These are phyloP conservation scores for Beverwykella pulmonaria DNA, from an alignment of 495 filamentous ascomycete genomes.

Conservation along the genomic window DNA sequence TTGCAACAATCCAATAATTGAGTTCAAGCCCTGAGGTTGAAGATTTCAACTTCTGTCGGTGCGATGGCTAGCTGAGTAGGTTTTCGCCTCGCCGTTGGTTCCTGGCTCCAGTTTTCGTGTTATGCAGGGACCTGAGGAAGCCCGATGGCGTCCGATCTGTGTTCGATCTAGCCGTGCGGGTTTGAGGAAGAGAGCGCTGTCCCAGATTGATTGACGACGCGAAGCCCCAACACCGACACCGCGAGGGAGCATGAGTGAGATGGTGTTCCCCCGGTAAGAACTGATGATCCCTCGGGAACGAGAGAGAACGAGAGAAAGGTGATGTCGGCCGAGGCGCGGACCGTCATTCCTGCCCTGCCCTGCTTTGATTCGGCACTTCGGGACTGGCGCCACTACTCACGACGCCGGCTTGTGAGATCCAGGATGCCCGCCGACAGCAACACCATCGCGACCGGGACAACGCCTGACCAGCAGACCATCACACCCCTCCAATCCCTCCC, in stretches of 20 bases:
- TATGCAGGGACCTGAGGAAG: constrained; percentile 15
- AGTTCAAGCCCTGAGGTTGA: not conserved
- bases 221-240: no score
- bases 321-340: no score
- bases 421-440: not conserved
- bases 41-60: not conserved
- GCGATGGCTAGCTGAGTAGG: constrained; percentile 7
- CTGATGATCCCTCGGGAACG: no score
- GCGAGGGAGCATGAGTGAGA: no score
- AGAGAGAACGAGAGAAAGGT: no score
- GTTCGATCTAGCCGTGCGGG: not conserved
- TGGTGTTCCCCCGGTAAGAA: not conserved
- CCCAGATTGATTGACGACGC: no score
- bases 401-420: not conserved
- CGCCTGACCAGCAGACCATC: not conserved
- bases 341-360: no score
- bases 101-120: constrained; percentile 1
- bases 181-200: not conserved
- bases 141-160: not conserved
- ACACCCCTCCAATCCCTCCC: not conserved
- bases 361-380: not conserved
- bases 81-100: constrained; percentile 1
- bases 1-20: not conserved
- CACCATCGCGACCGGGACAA: not conserved
- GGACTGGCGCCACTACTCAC: not conserved